These are phyloP conservation scores for Ascodesmis nigricans DNA, from an alignment of 495 filamentous ascomycete species.

Conservation along the genomic window DNA sequence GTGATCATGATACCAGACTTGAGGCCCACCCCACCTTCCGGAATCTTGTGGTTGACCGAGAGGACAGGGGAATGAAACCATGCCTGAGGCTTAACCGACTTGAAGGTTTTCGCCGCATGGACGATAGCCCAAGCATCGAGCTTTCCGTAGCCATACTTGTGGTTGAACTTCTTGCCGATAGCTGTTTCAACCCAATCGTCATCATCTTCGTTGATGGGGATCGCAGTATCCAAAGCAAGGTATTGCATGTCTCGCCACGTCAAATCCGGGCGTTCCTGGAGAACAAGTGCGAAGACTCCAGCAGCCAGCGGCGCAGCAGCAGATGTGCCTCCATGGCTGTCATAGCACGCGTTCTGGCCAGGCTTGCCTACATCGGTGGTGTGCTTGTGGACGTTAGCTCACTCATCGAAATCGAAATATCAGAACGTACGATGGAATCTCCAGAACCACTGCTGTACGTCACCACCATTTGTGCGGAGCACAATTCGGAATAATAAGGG, in stretches of 20 bases:
- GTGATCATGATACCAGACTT: slow-evolving; percentile 60
- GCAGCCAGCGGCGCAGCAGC: slow-evolving; percentile 83
- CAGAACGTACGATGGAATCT: slow-evolving; percentile 47
- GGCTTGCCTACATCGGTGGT: slow-evolving; percentile 94
- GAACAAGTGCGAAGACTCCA: slow-evolving; percentile 77
- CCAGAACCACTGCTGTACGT: slow-evolving; percentile 82
- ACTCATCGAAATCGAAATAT: not conserved
- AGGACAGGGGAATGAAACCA: slow-evolving; percentile 91
- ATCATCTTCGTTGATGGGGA: slow-evolving; percentile 54
- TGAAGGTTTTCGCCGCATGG: slow-evolving; percentile 63
- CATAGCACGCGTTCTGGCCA: slow-evolving; percentile 53
- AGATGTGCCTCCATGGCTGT: slow-evolving; percentile 77
- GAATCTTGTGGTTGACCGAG: slow-evolving; percentile 65
- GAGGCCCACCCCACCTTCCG: slow-evolving; percentile 64
- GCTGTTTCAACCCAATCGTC: slow-evolving; percentile 59
- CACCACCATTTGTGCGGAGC: slow-evolving; percentile 84
- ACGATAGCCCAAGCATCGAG: slow-evolving; percentile 72
- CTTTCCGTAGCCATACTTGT: slow-evolving; percentile 89
- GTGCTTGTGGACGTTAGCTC: slow-evolving; percentile 27
- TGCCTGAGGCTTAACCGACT: slow-evolving; percentile 84
- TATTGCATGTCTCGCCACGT: slow-evolving; percentile 92
- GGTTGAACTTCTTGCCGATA: slow-evolving; percentile 70
- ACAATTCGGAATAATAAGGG: slow-evolving; percentile 85
- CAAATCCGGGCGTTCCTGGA: slow-evolving; percentile 66
- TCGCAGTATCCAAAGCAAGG: slow-evolving; percentile 60